Conservation (phyloP, 2,329 filamentous ascomycete species). For the Colletotrichum euphorbiae region DNA sequence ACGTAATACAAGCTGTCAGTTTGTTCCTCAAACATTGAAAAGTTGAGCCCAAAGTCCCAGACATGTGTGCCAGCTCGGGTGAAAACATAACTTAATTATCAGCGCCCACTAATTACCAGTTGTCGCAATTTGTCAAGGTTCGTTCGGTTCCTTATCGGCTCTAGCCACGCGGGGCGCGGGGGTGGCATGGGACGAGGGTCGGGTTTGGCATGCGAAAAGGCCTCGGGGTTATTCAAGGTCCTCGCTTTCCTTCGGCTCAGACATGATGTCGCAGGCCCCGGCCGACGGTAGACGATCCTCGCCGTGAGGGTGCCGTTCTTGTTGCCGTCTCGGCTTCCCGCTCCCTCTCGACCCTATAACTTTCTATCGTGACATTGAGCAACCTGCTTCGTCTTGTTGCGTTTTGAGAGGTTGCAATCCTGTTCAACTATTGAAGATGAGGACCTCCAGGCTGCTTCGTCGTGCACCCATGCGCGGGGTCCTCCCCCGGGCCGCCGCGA, state of each 20-base stretch:
- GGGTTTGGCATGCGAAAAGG: neutral
- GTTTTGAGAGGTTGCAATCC: neutral
- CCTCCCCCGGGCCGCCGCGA: slow-evolving; percentile 40
- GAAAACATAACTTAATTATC: slow-evolving; percentile 31
- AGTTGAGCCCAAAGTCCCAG: slow-evolving; percentile 4
- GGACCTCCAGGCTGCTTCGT: slow-evolving; percentile 46
- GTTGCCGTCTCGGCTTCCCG: slow-evolving; percentile 29
- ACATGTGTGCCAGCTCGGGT: slow-evolving; percentile 19
- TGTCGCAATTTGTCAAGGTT: slow-evolving; percentile 2
- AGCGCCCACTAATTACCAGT: neutral
- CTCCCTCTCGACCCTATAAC: neutral
- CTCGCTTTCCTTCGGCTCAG: slow-evolving; percentile 51
- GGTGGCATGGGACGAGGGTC: slow-evolving; percentile 2
- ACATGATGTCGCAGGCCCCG: slow-evolving; percentile 42
- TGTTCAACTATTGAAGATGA: slow-evolving; percentile 1
- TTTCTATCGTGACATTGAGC: neutral
- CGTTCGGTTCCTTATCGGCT: slow-evolving; percentile 25
- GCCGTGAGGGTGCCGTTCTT: slow-evolving; percentile 11
- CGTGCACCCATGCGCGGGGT: slow-evolving; percentile 46
- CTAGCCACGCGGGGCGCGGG: slow-evolving; percentile 12
- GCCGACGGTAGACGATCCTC: slow-evolving; percentile 37
- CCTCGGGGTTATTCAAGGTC: neutral
- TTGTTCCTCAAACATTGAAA: slow-evolving; percentile 12
- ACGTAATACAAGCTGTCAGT: neutral
- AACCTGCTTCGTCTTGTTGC: neutral